Evolutionary conservation across 75 land plant genomes (phyloP).

Genomic region (Sequoiadendron giganteum): DNA sequence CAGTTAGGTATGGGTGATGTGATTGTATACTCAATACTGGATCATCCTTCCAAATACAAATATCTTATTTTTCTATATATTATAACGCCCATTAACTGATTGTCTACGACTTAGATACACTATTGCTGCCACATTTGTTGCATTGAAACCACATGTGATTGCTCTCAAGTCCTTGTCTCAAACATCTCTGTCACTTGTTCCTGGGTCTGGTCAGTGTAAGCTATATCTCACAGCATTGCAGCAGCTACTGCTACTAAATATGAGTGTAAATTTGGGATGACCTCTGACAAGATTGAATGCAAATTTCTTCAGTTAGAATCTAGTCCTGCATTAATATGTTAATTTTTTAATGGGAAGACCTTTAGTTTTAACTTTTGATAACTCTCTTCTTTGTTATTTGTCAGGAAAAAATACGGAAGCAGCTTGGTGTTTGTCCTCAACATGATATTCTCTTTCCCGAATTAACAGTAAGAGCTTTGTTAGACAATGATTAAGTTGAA

Average conservation of each 20-base stretch:
- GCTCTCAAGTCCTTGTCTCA: background rate
- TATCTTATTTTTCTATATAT: background rate
- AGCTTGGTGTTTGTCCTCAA: constrained; percentile 27
- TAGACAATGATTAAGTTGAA: background rate
- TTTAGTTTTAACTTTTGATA: constrained; percentile 4
- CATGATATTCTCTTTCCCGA: constrained; percentile 26
- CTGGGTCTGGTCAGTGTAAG: background rate
- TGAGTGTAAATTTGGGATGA: background rate
- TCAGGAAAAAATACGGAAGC: constrained; percentile 22
- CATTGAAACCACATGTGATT: background rate
- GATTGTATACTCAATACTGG: background rate
- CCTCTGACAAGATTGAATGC: background rate
- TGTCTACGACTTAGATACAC: background rate
- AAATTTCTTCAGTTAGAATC: background rate
- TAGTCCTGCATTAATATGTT: background rate
- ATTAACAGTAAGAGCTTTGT: constrained; percentile 11
- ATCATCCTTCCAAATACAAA: background rate
- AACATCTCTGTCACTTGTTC: background rate
- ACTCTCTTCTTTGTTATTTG: background rate
- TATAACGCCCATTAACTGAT: background rate
- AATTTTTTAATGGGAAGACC: background rate
- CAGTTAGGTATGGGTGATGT: background rate
- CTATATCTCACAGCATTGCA: background rate
- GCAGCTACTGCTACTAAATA: background rate
- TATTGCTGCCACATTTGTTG: background rate